These are phyloP conservation scores for Yueomyces sinensis DNA, from an alignment of 805 yeast genomes.

Conservation along the genomic window DNA sequence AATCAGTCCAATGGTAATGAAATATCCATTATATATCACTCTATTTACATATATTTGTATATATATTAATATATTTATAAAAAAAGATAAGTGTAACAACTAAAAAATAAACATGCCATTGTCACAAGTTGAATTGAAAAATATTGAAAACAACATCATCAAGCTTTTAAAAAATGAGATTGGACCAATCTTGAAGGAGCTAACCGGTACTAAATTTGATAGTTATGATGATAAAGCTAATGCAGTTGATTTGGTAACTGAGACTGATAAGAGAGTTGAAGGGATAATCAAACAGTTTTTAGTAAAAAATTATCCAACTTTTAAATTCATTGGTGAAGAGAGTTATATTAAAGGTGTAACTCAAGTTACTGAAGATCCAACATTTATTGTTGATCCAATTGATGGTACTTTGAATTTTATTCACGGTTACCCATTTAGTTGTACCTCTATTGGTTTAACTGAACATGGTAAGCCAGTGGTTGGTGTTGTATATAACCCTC, in stretches of 20 bases:
- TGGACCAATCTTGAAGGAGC: slow-evolving; percentile 16
- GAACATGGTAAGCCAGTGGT: slow-evolving; percentile 35
- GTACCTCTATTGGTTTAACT: slow-evolving; percentile 49
- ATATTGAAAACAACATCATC: slow-evolving; percentile 14
- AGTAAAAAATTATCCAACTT: slow-evolving; percentile 32
- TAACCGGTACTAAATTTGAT: slow-evolving; percentile 19
- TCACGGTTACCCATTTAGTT: slow-evolving; percentile 48
- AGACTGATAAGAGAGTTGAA: slow-evolving; percentile 46
- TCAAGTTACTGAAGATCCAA: slow-evolving; percentile 36
- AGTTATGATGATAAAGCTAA: slow-evolving; percentile 44
- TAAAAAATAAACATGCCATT: slow-evolving; percentile 10
- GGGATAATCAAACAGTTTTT: slow-evolving; percentile 21
- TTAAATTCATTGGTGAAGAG: slow-evolving; percentile 49
- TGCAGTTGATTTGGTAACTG: slow-evolving; percentile 50
- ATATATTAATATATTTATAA: too few species aligned
- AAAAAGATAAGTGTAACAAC: too few species aligned
- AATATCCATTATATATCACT: too few species aligned
- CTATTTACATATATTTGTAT: too few species aligned
- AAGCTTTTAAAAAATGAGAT: slow-evolving; percentile 12
- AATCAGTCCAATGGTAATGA: too few species aligned
- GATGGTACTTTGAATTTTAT: slow-evolving; percentile 57
- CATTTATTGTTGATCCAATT: slow-evolving; percentile 53
- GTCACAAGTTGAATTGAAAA: slow-evolving; percentile 12
- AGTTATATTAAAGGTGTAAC: slow-evolving; percentile 37
- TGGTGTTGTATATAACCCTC: slow-evolving; percentile 59